A percentile compares a stretch with the other conserved stretches of the same genome.
Evolutionary conservation across 495 filamentous ascomycete species (phyloP).

Genomic region (Penicillium diatomitis): DNA sequence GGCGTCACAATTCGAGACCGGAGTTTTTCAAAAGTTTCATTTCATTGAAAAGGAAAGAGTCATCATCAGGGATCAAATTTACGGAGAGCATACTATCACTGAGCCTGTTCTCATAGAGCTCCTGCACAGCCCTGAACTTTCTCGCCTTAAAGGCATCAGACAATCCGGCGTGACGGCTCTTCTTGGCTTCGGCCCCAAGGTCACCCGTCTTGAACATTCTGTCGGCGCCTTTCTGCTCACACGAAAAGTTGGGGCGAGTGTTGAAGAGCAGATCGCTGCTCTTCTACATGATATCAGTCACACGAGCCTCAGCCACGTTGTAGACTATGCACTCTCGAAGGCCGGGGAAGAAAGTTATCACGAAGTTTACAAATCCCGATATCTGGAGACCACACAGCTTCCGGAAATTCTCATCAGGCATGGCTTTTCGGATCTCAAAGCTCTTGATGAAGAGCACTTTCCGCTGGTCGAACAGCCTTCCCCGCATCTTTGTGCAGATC

Average conservation of each 20-base stretch:
- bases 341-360: constrained; percentile 34
- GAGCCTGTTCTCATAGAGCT: constrained; percentile 21
- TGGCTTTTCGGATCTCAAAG: constrained; percentile 16
- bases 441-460: constrained; percentile 31
- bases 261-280: constrained; percentile 35
- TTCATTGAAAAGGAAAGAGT: not conserved
- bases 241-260: constrained; percentile 25
- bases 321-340: constrained; percentile 30
- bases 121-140: constrained; percentile 23
- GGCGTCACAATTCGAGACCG: not conserved
- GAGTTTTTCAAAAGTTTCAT: not conserved
- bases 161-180: constrained; percentile 32
- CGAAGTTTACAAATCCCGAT: constrained; percentile 34
- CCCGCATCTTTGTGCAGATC: constrained; percentile 35
- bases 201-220: constrained; percentile 37
- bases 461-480: constrained; percentile 32
- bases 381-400: constrained; percentile 24
- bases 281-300: constrained; percentile 37
- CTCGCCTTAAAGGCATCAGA: constrained; percentile 27
- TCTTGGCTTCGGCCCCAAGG: constrained; percentile 23
- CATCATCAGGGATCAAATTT: not conserved
- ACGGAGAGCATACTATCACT: not conserved
- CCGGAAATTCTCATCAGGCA: constrained; percentile 26
- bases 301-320: constrained; percentile 35
- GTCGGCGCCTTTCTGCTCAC: constrained; percentile 35